A percentile compares a stretch with the other conserved stretches of the same genome.
phyloP scores from a whole-genome alignment of 805 yeast species.

The Spathaspora hagerdaliae region DNA sequence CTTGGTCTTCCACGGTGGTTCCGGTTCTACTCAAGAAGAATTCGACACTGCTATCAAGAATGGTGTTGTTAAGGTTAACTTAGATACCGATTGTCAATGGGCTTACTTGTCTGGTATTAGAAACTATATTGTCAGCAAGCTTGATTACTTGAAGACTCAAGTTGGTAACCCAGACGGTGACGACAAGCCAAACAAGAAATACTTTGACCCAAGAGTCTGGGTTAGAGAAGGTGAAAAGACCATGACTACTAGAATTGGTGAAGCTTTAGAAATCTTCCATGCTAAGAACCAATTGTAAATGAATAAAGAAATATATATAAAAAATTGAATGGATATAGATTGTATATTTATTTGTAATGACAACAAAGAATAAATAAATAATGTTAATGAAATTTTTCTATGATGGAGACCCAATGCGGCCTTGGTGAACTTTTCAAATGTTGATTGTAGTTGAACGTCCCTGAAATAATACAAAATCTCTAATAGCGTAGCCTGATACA shows the following conservation, averaged over 20 bases:
- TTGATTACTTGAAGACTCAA: conserved; percentile 83
- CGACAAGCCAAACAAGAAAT: conserved; percentile 99
- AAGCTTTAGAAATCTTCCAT: conserved; percentile 85
- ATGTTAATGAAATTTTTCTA: background rate
- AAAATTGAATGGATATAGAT: background rate
- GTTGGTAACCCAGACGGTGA: conserved; percentile 99
- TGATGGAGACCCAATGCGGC: no score
- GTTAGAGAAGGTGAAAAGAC: conserved; percentile 99
- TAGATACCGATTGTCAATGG: conserved; percentile 98
- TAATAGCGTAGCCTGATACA: no score
- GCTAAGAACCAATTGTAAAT: conserved; percentile 56
- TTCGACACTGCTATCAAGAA: conserved; percentile 83
- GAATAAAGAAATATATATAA: background rate
- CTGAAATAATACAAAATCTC: no score
- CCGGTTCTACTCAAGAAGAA: conserved; percentile 92
- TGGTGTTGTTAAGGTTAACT: conserved; percentile 98
- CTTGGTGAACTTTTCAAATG: background rate
- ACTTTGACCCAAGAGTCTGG: conserved; percentile 99
- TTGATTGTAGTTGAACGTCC: no score
- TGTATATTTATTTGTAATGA: background rate
- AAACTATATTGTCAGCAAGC: conserved; percentile 92
- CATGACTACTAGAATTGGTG: conserved; percentile 80
- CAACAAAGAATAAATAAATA: background rate
- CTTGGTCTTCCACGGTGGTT: conserved; percentile 99
- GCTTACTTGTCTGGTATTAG: conserved; percentile 97